Conservation (phyloP, 371 early-diverging fungal species). For the Funneliformis caledonium region DNA sequence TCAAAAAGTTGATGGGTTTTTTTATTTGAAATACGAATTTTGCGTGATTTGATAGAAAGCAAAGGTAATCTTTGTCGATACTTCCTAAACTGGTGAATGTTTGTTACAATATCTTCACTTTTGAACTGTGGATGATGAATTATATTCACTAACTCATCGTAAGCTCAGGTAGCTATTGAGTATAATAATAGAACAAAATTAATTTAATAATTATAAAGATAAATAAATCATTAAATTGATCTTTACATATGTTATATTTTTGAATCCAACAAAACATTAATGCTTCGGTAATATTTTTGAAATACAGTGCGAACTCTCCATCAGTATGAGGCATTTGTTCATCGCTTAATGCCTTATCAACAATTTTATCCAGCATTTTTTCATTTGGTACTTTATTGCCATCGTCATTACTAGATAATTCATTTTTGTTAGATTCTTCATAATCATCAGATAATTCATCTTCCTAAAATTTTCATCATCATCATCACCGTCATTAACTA, state of each 20-base stretch:
- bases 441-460: too few relatives aligned
- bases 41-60: not conserved
- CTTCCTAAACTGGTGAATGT: not conserved
- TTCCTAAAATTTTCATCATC: too few relatives aligned
- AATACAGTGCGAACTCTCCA: not conserved
- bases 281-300: not conserved
- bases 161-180: not conserved
- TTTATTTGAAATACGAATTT: not conserved
- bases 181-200: not conserved
- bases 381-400: not conserved
- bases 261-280: conserved; percentile 1
- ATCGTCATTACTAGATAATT: not conserved
- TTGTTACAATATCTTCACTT: not conserved
- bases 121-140: not conserved
- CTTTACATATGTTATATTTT: conserved; percentile 3
- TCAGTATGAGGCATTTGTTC: not conserved
- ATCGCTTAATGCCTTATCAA: not conserved
- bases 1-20: not conserved
- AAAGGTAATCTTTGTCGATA: not conserved
- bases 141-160: conserved; percentile 5
- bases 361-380: not conserved
- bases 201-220: not conserved
- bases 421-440: too few relatives aligned
- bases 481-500: too few relatives aligned
- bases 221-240: not conserved